Evolutionary conservation across 305 asterid species (phyloP).

Genomic region (Striga hermonthica): DNA sequence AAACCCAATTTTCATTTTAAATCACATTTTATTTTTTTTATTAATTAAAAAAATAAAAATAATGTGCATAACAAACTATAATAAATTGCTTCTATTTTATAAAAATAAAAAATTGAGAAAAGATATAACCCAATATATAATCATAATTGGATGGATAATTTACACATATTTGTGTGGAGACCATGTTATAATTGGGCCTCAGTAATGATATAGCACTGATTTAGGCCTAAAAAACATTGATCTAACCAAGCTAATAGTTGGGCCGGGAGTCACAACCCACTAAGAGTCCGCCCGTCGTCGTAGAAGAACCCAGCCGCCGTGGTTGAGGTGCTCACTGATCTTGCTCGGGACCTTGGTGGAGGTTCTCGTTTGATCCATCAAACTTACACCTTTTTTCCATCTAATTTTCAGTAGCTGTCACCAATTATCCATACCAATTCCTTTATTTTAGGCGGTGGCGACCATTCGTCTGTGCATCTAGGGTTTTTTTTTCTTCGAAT

Average conservation of each 20-base stretch:
- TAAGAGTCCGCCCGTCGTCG: not conserved
- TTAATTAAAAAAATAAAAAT: no score
- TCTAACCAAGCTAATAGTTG: not conserved
- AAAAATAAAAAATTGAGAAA: no score
- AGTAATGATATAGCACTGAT: not conserved
- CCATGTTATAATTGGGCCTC: no score
- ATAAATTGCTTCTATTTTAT: no score
- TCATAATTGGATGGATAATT: no score
- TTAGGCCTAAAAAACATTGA: not conserved
- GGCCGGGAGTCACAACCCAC: not conserved
- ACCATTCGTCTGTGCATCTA: not conserved
- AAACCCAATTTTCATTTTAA: no score
- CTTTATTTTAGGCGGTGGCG: not conserved
- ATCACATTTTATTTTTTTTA: no score
- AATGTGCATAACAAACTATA: no score
- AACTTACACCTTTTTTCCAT: not conserved
- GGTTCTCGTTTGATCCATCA: not conserved
- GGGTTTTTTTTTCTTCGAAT: conserved; percentile 9
- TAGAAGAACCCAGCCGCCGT: not conserved
- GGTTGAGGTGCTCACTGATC: not conserved
- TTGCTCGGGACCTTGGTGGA: not conserved
- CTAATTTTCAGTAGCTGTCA: not conserved
- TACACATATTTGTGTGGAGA: no score
- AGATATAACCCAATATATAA: no score
- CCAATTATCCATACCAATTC: no score